These are phyloP conservation scores for Amphibolis antarctica DNA, from an alignment of 106 monocot genomes.

Conservation along the genomic window DNA sequence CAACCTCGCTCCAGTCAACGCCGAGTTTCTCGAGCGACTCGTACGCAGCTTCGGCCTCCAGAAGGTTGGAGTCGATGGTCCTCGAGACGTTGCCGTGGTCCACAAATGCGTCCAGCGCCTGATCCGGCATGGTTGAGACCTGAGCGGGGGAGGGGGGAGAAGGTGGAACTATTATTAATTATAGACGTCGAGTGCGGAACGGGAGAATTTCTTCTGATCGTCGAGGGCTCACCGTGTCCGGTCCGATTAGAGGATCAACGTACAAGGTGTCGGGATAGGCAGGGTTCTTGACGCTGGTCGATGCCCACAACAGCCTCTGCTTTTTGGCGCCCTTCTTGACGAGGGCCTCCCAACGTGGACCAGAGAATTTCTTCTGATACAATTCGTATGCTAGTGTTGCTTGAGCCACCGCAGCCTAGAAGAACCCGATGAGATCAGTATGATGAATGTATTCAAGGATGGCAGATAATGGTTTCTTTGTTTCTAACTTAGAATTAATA, in stretches of 20 bases:
- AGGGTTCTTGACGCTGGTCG: slow-evolving; percentile 92
- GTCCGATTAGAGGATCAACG: slow-evolving; percentile 75
- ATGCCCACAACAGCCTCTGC: slow-evolving; percentile 90
- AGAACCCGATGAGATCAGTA: not conserved
- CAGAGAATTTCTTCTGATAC: slow-evolving; percentile 94
- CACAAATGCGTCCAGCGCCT: slow-evolving; percentile 64
- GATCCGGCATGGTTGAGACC: slow-evolving; percentile 95
- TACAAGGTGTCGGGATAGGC: slow-evolving; percentile 84
- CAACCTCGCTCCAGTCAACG: slow-evolving; percentile 64
- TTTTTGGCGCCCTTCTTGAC: slow-evolving; percentile 92
- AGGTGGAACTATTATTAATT: no score
- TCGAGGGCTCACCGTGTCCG: slow-evolving; percentile 54
- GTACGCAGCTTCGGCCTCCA: slow-evolving; percentile 73
- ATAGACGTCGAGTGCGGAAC: no score
- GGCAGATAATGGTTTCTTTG: no score
- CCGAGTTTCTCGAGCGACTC: slow-evolving; percentile 77
- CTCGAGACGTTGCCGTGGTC: slow-evolving; percentile 72
- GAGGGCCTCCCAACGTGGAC: slow-evolving; percentile 83
- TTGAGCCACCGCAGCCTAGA: slow-evolving; percentile 90
- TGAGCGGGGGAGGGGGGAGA: no score
- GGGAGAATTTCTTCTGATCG: not conserved
- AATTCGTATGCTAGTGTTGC: slow-evolving; percentile 73
- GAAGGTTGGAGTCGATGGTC: slow-evolving; percentile 59
- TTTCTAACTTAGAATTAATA: no score
- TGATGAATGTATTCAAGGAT: no score